Base-by-base conservation (phyloP, 805 yeast genomes). In the Isabelozyma gotoi region DNA sequence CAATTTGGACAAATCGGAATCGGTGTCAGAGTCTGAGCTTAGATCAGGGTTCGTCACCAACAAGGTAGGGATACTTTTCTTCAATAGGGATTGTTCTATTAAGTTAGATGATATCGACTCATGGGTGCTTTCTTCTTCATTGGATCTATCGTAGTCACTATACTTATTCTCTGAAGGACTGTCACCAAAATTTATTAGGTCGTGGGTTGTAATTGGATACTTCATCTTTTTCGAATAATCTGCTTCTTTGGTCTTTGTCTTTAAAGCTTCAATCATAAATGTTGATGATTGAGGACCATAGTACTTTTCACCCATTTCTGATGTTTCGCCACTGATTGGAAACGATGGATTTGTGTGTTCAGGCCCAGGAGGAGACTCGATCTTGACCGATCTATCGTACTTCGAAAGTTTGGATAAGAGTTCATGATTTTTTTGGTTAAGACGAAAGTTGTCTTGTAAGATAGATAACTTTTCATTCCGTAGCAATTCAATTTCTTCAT, bases 211-310 rank as follows among this genome's bases (percentile, higher is more conserved):
- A 8, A 14, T n/a, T 7, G 39, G n/a, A 15, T 36, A 36, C 11
- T 24, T 20, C 14, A 8, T 7, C 31, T 20, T 36, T 14, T 16
- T 36, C 7, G 19, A 12, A 18, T 12, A 7, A 3, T 20, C 39
- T 14, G 19, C 8, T 14, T 40, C 41, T 17, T 44, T 37, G 14
- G 60, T 57, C 34, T 52, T 46, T 12, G 39, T 36, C 40, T 55
- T 56, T 37, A 68, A 60, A 2, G 67, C 55, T 29, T 71, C 70
- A 32, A 75, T 68, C 81, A 77, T 76, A 50, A 62, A 76, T 33
- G 62, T 58, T 5, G 76, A 66, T n/a, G 78, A 73, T 45, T 69
- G 76, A 1, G 82, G 81, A 0, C 81, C 81, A 51, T 74, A 77
- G 48, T 71, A 77, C 43, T 73, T 74, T 21, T 65, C 67, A 27